These are phyloP conservation scores for Colletotrichum plurivorum DNA, from an alignment of 2,329 filamentous ascomycete genomes.

Conservation along the genomic window DNA sequence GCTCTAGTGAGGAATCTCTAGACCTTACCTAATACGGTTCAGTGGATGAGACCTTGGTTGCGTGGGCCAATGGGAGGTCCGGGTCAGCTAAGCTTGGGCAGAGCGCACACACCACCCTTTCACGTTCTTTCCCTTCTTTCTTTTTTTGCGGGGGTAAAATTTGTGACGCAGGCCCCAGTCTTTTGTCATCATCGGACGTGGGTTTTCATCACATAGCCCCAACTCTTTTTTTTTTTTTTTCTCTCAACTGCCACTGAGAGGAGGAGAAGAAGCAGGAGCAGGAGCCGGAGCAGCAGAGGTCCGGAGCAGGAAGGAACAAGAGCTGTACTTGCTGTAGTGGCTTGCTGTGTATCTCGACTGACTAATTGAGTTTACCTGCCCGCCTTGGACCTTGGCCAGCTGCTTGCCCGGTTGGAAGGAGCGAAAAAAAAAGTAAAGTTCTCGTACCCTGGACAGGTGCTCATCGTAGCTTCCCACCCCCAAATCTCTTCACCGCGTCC, in stretches of 20 bases:
- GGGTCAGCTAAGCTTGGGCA: background rate
- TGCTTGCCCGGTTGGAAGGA: no score
- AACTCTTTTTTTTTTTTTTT: constrained; percentile 4
- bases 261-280: background rate
- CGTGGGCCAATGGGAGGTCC: constrained; percentile 16
- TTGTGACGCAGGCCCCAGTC: constrained; percentile 41
- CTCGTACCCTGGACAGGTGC: no score
- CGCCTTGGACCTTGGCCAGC: no score
- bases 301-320: background rate
- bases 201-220: constrained; percentile 11
- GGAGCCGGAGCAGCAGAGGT: constrained; percentile 1
- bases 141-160: constrained; percentile 42
- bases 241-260: background rate
- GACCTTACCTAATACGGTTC: no score
- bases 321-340: no score
- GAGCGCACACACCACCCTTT: constrained; percentile 14
- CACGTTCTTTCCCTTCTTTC: constrained; percentile 7
- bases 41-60: background rate
- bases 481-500: constrained; percentile 14
- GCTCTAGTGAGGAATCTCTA: no score
- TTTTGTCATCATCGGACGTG: constrained; percentile 37
- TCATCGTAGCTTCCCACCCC: no score
- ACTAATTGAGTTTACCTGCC: no score
- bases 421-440: no score
- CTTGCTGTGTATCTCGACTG: no score